Base-by-base conservation (phyloP, 2,329 filamentous ascomycete genomes). In the Pseudogymnoascus destructans region DNA sequence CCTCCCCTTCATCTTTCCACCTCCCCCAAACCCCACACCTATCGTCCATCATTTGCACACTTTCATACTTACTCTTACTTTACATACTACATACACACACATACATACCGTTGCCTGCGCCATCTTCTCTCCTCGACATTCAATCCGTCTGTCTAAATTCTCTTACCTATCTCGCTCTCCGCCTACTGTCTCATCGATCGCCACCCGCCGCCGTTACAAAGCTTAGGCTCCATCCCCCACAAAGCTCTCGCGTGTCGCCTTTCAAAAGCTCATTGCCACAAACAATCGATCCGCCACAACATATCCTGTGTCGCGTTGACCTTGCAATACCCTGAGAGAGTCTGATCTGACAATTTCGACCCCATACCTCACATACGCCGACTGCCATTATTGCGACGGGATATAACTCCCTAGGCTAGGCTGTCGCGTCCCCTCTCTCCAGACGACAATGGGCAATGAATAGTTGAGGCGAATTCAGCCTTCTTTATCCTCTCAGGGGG, bases 371-470 rank as follows among this genome's bases (percentile, higher is more conserved):
- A 13, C 23, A 27, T 6, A 30, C 8, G 11, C 25, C 23, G 46
- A 52, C 46, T 52, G 46, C 46, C 46, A 11, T 17, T 52, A 52
- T 52, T 52, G 46, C 46, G 46, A 52, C 46, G 25, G 46, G 46
- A 52, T 15, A 52, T 52, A 6, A 30, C 32, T 42, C 40, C 40
- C 55, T 38, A n/a, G 19, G 19, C 25, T 23, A 52, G 46, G 46
- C 46, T 52, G 23, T 52, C 46, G 46, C 46, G 46, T 52, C 60
- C 56, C 59, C 62, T 57, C 57, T 55, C 33, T 56, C 30, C 57
- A 19, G 33, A 35, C 63, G 60, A 68, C 63, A 62, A 69, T 69
- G 66, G 67, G 67, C 66, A 57, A 61, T 64, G 64, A 60, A 65
- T 67, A 67, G 62, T 58, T 62, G 57, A 58, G 67, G 65, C 66